A percentile compares a stretch with the other conserved stretches of the same genome.
phyloP scores from a whole-genome alignment of 2,329 filamentous ascomycete species.

The Neofusicoccum laricinum region DNA sequence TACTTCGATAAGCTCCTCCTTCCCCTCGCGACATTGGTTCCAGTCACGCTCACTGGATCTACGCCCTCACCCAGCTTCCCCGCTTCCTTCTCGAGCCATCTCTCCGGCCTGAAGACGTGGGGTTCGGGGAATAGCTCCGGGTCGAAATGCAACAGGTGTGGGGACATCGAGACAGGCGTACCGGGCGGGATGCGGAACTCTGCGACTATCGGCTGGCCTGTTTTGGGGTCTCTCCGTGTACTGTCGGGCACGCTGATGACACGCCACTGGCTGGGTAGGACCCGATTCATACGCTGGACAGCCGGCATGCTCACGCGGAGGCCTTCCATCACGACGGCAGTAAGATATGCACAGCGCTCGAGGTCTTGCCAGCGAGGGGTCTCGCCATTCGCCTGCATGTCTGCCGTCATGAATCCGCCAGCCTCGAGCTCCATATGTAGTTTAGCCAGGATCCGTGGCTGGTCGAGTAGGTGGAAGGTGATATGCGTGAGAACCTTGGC shows the following conservation, averaged over 20 bases:
- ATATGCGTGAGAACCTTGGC: slow-evolving; percentile 6
- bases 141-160: slow-evolving; percentile 32
- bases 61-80: background rate
- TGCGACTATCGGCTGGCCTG: background rate
- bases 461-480: slow-evolving; percentile 15
- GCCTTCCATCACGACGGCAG: slow-evolving; percentile 2
- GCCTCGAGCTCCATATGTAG: slow-evolving; percentile 18
- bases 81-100: slow-evolving; percentile 48
- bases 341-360: slow-evolving; percentile 4
- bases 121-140: slow-evolving; percentile 16
- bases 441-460: slow-evolving; percentile 10
- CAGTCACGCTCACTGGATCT: background rate
- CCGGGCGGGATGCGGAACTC: slow-evolving; percentile 14
- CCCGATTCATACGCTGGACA: slow-evolving; percentile 16
- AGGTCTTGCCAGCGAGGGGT: slow-evolving; percentile 14
- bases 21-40: slow-evolving; percentile 12
- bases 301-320: background rate
- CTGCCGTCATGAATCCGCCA: slow-evolving; percentile 21
- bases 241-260: background rate
- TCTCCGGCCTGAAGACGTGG: slow-evolving; percentile 40
- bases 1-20: slow-evolving; percentile 48
- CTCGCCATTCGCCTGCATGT: background rate
- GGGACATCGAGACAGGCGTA: slow-evolving; percentile 19
- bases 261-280: background rate
- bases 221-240: background rate